Base-by-base conservation (phyloP, 2,329 filamentous ascomycete species). In the Diaporthe humulicola region DNA sequence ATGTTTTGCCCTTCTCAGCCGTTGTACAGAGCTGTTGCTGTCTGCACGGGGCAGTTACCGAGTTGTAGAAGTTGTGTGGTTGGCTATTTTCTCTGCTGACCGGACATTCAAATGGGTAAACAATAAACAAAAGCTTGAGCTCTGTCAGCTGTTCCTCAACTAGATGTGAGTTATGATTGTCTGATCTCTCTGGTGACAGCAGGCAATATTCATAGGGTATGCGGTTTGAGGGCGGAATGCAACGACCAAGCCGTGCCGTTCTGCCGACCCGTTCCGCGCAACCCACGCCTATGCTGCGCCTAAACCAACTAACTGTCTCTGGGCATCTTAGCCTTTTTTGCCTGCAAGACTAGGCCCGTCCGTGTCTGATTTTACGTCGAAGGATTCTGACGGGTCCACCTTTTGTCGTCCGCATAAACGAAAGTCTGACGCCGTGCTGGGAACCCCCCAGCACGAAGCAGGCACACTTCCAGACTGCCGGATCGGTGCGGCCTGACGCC, bases 221-320 rank as follows among this genome's bases (percentile, higher is more conserved):
- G 19, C 6, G 8, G 64, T 28, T 38, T 17, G 10, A 36, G 33
- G 45, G 48, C 64, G 48, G 64, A 69, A 69, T 69, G 64, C 4
- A 40, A 40, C 64, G 15, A 9, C 6, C 30, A 38, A 38, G 22
- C 14, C 45, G 28, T 38, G 64, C 33, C 64, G 48, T 30, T n/a
- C 64, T 69, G 64, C 64, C 64, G 64, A 69, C 19, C n/a, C 30
- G 40, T 54, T 69, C 64, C 64, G 48, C 64, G 10, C 45, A 40
- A 19, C 15, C 30, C 30, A 50, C 7, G 30, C 15, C 30, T 22
- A 50, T 12, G 30, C 45, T n/a, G 28, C 28, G 45, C 22, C 17
- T 14, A 30, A 52, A 45, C 4, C 28, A 25, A 33, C 42, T 54
- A 67, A 40, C 45, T 54, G 33, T 36, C 45, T 28, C 4, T 28